Evolutionary conservation across 139 green algal species (phyloP).

Genomic region (Chlamydomonas applanata): DNA sequence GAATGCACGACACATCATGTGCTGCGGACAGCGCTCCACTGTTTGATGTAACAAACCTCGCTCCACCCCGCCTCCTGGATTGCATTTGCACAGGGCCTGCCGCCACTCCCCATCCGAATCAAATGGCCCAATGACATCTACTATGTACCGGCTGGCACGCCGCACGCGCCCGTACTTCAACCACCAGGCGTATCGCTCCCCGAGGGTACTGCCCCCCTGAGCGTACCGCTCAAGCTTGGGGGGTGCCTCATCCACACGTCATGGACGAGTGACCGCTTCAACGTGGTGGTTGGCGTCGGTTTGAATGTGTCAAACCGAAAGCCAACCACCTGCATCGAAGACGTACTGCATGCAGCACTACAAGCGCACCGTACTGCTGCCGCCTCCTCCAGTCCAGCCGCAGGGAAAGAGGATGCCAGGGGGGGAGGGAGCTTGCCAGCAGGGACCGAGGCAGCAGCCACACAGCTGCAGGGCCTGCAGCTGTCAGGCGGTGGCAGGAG

Average conservation of each 20-base stretch:
- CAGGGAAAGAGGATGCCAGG: neutral
- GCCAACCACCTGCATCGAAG: slow-evolving; percentile 88
- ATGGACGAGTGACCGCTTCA: slow-evolving; percentile 63
- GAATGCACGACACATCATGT: neutral
- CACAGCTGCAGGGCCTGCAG: neutral
- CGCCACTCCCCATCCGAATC: slow-evolving; percentile 59
- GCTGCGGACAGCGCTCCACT: too few species aligned
- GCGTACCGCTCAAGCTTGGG: slow-evolving; percentile 74
- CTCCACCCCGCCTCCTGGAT: neutral
- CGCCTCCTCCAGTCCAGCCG: neutral
- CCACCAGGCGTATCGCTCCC: neutral
- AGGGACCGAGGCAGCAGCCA: neutral
- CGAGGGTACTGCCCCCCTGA: too few species aligned
- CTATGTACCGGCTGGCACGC: slow-evolving; percentile 9
- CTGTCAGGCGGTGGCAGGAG: neutral
- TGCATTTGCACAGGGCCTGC: neutral
- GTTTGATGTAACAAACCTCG: too few species aligned
- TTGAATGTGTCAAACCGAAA: slow-evolving; percentile 89
- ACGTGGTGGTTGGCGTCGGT: slow-evolving; percentile 74
- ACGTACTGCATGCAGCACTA: slow-evolving; percentile 46
- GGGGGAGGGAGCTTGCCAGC: neutral
- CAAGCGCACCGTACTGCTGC: neutral
- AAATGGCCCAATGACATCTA: slow-evolving; percentile 99
- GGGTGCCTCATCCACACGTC: slow-evolving; percentile 90
- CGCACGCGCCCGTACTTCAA: neutral